These are phyloP conservation scores for Colletotrichum musae DNA, from an alignment of 2,329 filamentous ascomycete genomes.

Conservation along the genomic window DNA sequence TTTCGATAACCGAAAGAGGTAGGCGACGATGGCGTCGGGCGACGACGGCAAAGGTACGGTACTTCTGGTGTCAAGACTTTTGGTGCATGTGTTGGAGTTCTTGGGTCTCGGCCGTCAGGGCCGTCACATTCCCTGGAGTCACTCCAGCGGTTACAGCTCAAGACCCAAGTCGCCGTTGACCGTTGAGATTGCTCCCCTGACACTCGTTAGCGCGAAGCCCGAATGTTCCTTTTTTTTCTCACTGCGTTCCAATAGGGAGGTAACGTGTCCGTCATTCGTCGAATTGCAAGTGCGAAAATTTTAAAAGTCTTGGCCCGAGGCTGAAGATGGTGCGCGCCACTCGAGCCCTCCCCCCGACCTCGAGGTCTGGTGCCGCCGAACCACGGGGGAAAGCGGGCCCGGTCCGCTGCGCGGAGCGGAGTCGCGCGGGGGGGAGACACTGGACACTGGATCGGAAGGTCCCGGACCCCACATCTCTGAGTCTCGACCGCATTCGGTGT, in stretches of 20 bases:
- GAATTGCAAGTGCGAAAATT: not conserved
- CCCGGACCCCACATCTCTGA: not conserved
- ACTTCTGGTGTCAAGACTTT: constrained; percentile 1
- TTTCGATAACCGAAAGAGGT: constrained; percentile 12
- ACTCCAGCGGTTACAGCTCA: not conserved
- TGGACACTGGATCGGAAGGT: not conserved
- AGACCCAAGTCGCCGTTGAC: constrained; percentile 5
- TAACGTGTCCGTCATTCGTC: constrained; percentile 8
- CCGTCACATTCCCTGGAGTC: not conserved
- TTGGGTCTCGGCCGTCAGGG: too few species aligned
- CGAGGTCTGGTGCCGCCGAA: not conserved
- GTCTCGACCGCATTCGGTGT: not conserved
- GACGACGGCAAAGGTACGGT: not conserved
- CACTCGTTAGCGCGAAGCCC: constrained; percentile 20
- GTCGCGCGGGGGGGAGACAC: too few species aligned
- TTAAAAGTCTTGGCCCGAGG: constrained; percentile 1
- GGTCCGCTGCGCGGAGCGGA: not conserved
- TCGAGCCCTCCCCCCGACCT: not conserved
- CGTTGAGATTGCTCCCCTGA: constrained; percentile 27
- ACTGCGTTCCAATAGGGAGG: not conserved
- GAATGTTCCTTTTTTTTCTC: not conserved
- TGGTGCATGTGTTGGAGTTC: too few species aligned
- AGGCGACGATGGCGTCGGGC: not conserved
- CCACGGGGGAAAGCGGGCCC: not conserved
- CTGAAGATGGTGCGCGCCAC: constrained; percentile 1